Evolutionary conservation across 164 flowering plant genomes (phyloP), one percentile per base, ranked within the genome.

Genomic region (Magnolia kwangsiensis): DNA sequence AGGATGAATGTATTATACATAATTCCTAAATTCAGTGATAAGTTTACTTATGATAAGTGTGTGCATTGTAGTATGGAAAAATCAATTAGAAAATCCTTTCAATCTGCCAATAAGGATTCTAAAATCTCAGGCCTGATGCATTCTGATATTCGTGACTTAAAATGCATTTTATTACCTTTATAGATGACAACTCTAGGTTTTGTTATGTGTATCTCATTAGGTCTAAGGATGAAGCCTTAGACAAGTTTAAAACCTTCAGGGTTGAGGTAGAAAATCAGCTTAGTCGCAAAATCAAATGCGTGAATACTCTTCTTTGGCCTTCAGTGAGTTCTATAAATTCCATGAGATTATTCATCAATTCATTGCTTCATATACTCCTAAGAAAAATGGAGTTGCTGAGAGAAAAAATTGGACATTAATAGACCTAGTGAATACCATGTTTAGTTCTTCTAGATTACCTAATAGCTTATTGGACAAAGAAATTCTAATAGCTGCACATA

Each of bases 61-160:
- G 77, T 73, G 29, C 19, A 20, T 8, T 80, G 72, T 37, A 77
- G 66, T 19, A 8, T 20, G 23, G 49, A 49, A 23, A 76, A 76
- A 61, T 27, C 63, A 2, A 29, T 74, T 23, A 23, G 24, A 23
- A 23, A 23, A 23, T 1, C 24, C 24, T 23, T 23, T 23, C 24
- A 23, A 23, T 8, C 8, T 1, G 63, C 69, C 3, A 20, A 51
- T 31, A 72, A 70, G 69, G 45, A 72, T 7, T 51, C 58, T 63
- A 18, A 67, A 67, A 4, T 68, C 2, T 29, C 73, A 21, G 66
- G 77, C 0, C 70, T 73, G 14, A 68, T 73, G 24, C 74, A 73
- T 51, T 10, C 74, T 7, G 63, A 80, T 71, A 63, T 77, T 9
- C 77, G 82, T 77, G 72, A 77, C 14, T 50, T 63, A 65, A 65